These are phyloP conservation scores for Pseudogymnoascus sp. DNA, from an alignment of 2,329 filamentous ascomycete species.

Conservation along the genomic window DNA sequence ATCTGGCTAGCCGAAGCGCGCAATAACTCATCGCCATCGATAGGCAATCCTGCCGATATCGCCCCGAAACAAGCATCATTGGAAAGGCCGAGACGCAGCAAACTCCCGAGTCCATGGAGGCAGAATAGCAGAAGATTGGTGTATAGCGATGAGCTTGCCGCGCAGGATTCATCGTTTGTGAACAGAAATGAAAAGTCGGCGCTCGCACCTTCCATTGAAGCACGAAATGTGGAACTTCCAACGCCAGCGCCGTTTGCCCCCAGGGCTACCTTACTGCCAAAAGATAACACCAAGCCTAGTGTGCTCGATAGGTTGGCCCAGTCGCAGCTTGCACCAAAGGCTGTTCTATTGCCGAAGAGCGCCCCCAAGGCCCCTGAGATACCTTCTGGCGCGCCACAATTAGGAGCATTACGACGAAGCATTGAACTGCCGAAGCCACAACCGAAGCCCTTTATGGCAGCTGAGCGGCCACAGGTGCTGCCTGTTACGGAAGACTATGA, in stretches of 20 bases:
- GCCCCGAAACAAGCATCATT: slow-evolving; percentile 10
- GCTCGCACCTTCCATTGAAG: neutral
- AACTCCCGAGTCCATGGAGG: slow-evolving; percentile 26
- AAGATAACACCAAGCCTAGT: neutral
- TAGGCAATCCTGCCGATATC: slow-evolving; percentile 10
- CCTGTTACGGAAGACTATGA: neutral
- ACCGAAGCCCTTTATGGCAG: neutral
- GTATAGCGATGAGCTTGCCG: slow-evolving; percentile 24
- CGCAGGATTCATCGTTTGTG: slow-evolving; percentile 16
- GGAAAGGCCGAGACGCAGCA: slow-evolving; percentile 23
- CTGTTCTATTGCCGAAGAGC: slow-evolving; percentile 11
- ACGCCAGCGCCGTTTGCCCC: neutral
- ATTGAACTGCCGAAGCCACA: neutral
- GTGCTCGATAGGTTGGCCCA: neutral
- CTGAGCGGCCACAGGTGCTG: neutral
- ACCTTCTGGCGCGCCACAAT: slow-evolving; percentile 16
- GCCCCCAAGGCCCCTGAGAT: slow-evolving; percentile 8
- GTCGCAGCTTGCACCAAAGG: slow-evolving; percentile 7
- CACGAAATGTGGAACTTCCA: neutral
- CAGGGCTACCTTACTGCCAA: neutral
- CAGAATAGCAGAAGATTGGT: slow-evolving; percentile 25
- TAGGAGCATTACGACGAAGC: slow-evolving; percentile 8
- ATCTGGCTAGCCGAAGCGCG: slow-evolving; percentile 26
- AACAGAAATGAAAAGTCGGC: slow-evolving; percentile 8
- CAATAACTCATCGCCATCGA: slow-evolving; percentile 25